Percentiles rank a stretch among this genome's conserved stretches.
phyloP scores from a whole-genome alignment of 306 rosid genomes.

The Boehmeria nivea region DNA sequence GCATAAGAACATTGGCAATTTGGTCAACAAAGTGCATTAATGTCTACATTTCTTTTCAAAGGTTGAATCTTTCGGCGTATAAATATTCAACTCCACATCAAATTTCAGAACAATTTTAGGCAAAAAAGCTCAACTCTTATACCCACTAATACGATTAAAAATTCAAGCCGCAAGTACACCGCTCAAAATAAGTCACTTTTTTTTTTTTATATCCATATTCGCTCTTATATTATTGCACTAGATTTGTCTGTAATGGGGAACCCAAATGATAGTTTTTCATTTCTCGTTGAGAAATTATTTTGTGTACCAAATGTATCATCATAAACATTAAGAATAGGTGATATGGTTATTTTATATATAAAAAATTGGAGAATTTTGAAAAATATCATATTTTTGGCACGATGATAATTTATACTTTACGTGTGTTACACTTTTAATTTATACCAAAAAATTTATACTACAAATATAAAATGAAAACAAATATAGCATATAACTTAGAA shows the following conservation, averaged over 20 bases:
- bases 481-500: too few relatives aligned
- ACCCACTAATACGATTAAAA: constrained; percentile 12
- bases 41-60: constrained; percentile 5
- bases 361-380: too few relatives aligned
- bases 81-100: background rate
- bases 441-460: too few relatives aligned
- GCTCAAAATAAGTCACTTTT: constrained; percentile 2
- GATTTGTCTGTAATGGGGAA: constrained; percentile 4
- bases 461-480: too few relatives aligned
- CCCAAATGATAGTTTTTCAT: background rate
- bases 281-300: too few relatives aligned
- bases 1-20: too few relatives aligned
- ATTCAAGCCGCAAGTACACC: background rate
- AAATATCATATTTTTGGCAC: too few relatives aligned
- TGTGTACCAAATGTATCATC: constrained; percentile 14
- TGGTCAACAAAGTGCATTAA: constrained; percentile 18
- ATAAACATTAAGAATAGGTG: too few relatives aligned
- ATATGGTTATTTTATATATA: too few relatives aligned
- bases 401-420: too few relatives aligned
- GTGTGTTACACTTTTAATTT: too few relatives aligned
- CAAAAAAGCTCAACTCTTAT: constrained; percentile 12
- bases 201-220: too few relatives aligned
- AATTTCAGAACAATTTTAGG: constrained; percentile 6
- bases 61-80: constrained; percentile 18
- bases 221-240: background rate